A percentile compares a stretch with the other conserved stretches of the same genome.
Conservation (phyloP, 1,139 yeast genomes). For the Suhomyces maxii region DNA sequence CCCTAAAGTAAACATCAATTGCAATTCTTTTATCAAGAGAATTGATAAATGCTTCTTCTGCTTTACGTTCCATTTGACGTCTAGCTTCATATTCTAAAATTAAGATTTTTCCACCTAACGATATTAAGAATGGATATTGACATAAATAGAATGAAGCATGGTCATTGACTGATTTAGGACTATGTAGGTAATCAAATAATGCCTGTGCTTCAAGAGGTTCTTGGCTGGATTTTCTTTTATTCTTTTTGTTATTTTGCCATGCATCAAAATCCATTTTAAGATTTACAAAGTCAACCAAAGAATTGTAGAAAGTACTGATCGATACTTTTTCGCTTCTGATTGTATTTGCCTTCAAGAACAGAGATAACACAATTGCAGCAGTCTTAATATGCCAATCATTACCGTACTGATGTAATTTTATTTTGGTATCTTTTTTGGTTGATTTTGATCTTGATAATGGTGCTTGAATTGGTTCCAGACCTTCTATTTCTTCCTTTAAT, state of each 20-base stretch:
- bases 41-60: conserved; percentile 83
- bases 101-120: conserved; percentile 79
- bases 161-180: conserved; percentile 23
- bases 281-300: conserved; percentile 77
- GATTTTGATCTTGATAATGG: conserved; percentile 15
- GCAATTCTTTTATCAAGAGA: conserved; percentile 64
- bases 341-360: conserved; percentile 56
- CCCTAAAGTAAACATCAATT: conserved; percentile 65
- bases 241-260: conserved; percentile 57
- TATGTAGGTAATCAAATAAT: conserved; percentile 50
- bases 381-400: conserved; percentile 79
- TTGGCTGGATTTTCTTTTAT: not conserved
- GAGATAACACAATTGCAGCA: conserved; percentile 58
- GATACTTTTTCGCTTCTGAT: conserved; percentile 40
- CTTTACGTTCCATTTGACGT: conserved; percentile 80
- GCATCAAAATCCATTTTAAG: conserved; percentile 76
- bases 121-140: conserved; percentile 77
- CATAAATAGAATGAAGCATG: conserved; percentile 58
- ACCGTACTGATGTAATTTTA: conserved; percentile 64
- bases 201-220: conserved; percentile 33
- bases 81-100: conserved; percentile 82
- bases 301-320: conserved; percentile 67
- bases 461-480: conserved; percentile 7
- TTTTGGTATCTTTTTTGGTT: conserved; percentile 39
- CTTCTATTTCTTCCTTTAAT: conserved; percentile 19